Evolutionary conservation across 768 basidiomycete species (phyloP).

Genomic region (Boletus edulis): DNA sequence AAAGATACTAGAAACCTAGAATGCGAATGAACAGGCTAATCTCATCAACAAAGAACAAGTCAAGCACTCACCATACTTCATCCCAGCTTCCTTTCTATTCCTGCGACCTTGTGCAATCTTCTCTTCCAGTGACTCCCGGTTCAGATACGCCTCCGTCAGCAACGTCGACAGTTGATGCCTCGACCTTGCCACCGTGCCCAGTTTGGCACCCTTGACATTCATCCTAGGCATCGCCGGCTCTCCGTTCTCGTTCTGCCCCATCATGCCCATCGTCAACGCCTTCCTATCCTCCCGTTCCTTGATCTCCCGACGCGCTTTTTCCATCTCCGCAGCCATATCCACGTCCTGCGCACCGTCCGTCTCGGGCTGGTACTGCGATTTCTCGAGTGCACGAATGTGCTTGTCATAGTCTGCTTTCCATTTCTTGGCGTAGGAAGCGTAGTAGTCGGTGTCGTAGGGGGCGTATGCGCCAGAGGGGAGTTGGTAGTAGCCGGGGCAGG

Average conservation of each 20-base stretch:
- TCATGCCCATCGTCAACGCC: slow-evolving; percentile 63
- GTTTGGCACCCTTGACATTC: slow-evolving; percentile 79
- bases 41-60: no score
- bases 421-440: slow-evolving; percentile 61
- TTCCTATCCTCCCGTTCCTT: slow-evolving; percentile 77
- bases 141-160: slow-evolving; percentile 78
- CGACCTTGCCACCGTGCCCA: slow-evolving; percentile 64
- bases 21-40: neutral
- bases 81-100: slow-evolving; percentile 87
- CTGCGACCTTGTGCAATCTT: slow-evolving; percentile 78
- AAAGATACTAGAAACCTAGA: slow-evolving; percentile 23
- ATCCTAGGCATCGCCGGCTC: slow-evolving; percentile 64
- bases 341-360: slow-evolving; percentile 51
- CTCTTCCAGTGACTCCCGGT: slow-evolving; percentile 80
- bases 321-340: slow-evolving; percentile 74
- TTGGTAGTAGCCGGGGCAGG: slow-evolving; percentile 86
- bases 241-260: slow-evolving; percentile 39
- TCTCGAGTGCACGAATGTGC: slow-evolving; percentile 72
- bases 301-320: slow-evolving; percentile 69
- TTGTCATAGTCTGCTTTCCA: slow-evolving; percentile 74
- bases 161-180: slow-evolving; percentile 80
- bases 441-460: slow-evolving; percentile 69
- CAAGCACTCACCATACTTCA: slow-evolving; percentile 75
- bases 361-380: slow-evolving; percentile 54
- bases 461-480: slow-evolving; percentile 80